Conservation (phyloP, 2,329 filamentous ascomycete genomes). For the Cryphonectria carpinicola region DNA sequence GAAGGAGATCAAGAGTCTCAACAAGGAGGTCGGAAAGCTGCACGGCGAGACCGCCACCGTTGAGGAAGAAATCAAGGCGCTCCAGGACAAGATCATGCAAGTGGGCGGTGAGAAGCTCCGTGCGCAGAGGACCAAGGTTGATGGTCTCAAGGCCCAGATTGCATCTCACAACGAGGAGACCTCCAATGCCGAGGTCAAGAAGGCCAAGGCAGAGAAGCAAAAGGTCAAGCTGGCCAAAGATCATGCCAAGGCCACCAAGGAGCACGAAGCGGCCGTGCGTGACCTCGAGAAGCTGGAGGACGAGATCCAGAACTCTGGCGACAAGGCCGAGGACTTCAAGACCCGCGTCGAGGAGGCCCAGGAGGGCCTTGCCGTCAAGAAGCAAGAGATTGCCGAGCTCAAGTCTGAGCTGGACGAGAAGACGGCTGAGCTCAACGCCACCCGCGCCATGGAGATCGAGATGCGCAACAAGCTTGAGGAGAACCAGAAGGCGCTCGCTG, state of each 20-base stretch:
- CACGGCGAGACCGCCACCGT: slow-evolving; percentile 85
- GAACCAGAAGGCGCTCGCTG: slow-evolving; percentile 83
- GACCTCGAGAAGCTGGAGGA: slow-evolving; percentile 80
- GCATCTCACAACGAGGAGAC: slow-evolving; percentile 78
- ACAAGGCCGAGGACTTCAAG: slow-evolving; percentile 73
- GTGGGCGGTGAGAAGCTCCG: slow-evolving; percentile 92
- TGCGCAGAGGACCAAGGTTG: slow-evolving; percentile 87
- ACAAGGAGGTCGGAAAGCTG: slow-evolving; percentile 79
- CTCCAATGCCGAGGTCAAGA: slow-evolving; percentile 83
- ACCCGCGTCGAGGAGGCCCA: slow-evolving; percentile 80
- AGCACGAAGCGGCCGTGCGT: slow-evolving; percentile 70
- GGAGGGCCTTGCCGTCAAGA: slow-evolving; percentile 76
- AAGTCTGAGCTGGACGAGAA: slow-evolving; percentile 89
- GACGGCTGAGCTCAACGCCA: slow-evolving; percentile 83
- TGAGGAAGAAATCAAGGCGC: slow-evolving; percentile 87
- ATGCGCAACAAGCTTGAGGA: slow-evolving; percentile 99
- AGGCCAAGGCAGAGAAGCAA: slow-evolving; percentile 93
- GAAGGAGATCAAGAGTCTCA: slow-evolving; percentile 75
- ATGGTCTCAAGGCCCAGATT: slow-evolving; percentile 85
- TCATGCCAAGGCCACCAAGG: slow-evolving; percentile 75
- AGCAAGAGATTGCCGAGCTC: slow-evolving; percentile 75
- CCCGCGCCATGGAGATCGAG: slow-evolving; percentile 88
- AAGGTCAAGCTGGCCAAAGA: slow-evolving; percentile 86
- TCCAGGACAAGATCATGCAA: slow-evolving; percentile 98
- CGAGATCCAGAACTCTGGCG: slow-evolving; percentile 77